Percentiles rank a stretch among this genome's conserved stretches.
These are phyloP conservation scores for Cenchrus americanus DNA, from an alignment of 176 grass and related monocot species.

Conservation along the genomic window DNA sequence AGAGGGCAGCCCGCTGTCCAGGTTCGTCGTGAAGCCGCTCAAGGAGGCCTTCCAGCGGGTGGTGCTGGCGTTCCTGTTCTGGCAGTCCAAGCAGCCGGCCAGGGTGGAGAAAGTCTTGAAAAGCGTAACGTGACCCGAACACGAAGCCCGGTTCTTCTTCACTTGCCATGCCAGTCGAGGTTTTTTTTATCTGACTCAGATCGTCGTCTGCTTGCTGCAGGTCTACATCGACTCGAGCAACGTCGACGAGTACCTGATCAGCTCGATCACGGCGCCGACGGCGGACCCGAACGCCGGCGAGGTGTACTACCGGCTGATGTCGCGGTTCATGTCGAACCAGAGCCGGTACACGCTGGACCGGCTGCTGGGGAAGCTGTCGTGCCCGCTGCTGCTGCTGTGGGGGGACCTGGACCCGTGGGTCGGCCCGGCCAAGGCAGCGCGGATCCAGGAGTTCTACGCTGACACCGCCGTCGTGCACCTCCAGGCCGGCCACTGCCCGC, in stretches of 20 bases:
- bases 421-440: slow-evolving; percentile 66
- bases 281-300: slow-evolving; percentile 87
- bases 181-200: no score
- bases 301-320: slow-evolving; percentile 94
- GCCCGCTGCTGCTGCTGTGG: slow-evolving; percentile 91
- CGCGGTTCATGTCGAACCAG: slow-evolving; percentile 90
- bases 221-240: slow-evolving; percentile 78
- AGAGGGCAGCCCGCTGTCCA: slow-evolving; percentile 47
- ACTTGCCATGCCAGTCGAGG: no score
- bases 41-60: slow-evolving; percentile 77
- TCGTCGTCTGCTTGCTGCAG: slow-evolving; percentile 29
- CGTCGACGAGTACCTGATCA: slow-evolving; percentile 83
- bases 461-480: slow-evolving; percentile 75
- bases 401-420: slow-evolving; percentile 94
- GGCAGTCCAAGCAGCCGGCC: slow-evolving; percentile 95
- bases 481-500: slow-evolving; percentile 89
- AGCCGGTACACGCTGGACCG: slow-evolving; percentile 86
- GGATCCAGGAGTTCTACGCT: slow-evolving; percentile 83
- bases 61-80: slow-evolving; percentile 77
- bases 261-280: slow-evolving; percentile 81
- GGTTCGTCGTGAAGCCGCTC: slow-evolving; percentile 65
- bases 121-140: slow-evolving; percentile 50
- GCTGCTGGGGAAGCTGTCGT: slow-evolving; percentile 69
- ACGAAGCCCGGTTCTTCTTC: neutral
- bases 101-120: slow-evolving; percentile 89